Evolutionary conservation across 23 red algal species (phyloP).

Genomic region (Gracilaria vermiculophylla): DNA sequence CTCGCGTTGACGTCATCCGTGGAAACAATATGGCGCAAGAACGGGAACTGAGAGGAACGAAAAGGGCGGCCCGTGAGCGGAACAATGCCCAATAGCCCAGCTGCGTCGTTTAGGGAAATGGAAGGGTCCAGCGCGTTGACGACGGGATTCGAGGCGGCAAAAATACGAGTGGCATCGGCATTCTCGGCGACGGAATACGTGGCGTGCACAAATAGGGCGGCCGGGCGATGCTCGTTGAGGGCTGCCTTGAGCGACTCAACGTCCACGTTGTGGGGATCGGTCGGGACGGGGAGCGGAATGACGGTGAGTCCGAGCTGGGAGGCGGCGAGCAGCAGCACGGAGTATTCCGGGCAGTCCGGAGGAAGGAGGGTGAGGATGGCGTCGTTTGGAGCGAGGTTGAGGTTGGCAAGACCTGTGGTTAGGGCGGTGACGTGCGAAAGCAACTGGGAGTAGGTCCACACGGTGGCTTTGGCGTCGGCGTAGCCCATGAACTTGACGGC

Average conservation of each 20-base stretch:
- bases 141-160: slow-evolving; percentile 30
- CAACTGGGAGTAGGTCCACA: slow-evolving; percentile 48
- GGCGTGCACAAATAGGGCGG: slow-evolving; percentile 15
- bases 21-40: slow-evolving; percentile 53
- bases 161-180: slow-evolving; percentile 1
- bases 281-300: slow-evolving; percentile 15
- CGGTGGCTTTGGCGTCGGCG: slow-evolving; percentile 1
- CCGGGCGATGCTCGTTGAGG: slow-evolving; percentile 24
- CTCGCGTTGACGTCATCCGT: slow-evolving; percentile 46
- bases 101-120: slow-evolving; percentile 46
- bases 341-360: slow-evolving; percentile 39
- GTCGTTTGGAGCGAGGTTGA: background rate
- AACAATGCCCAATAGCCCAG: slow-evolving; percentile 28
- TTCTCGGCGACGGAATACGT: background rate
- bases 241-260: slow-evolving; percentile 6
- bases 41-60: slow-evolving; percentile 28
- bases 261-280: background rate
- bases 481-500: slow-evolving; percentile 46
- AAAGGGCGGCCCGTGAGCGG: slow-evolving; percentile 47
- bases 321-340: slow-evolving; percentile 46
- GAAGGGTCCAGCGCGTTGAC: slow-evolving; percentile 23
- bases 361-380: slow-evolving; percentile 31
- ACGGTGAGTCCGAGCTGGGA: slow-evolving; percentile 6
- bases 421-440: slow-evolving; percentile 27
- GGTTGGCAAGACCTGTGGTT: slow-evolving; percentile 27